phyloP scores from a whole-genome alignment of 352 stramenopile genomes.

The Phytophthora pisi region DNA sequence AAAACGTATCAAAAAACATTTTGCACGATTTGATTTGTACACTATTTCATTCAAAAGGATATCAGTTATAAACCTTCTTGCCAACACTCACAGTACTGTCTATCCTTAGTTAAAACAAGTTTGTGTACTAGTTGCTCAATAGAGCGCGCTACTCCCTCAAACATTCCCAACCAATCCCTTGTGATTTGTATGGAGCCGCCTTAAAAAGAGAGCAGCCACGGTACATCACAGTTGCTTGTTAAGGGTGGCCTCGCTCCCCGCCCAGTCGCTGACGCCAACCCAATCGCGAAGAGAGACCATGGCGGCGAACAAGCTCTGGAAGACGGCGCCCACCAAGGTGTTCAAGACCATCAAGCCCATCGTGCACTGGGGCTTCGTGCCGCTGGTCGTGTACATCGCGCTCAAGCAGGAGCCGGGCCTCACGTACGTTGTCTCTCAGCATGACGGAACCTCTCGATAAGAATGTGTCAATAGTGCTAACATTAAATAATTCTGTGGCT shows the following conservation, averaged over 20 bases:
- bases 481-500: slow-evolving; percentile 5
- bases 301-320: slow-evolving; percentile 72
- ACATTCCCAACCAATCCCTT: too few species aligned
- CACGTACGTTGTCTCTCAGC: slow-evolving; percentile 48
- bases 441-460: slow-evolving; percentile 4
- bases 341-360: slow-evolving; percentile 87
- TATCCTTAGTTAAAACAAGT: background rate
- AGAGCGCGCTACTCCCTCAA: too few species aligned
- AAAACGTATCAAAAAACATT: too few species aligned
- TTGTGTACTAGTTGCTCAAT: background rate
- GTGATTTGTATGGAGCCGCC: background rate
- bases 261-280: background rate
- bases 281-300: slow-evolving; percentile 11
- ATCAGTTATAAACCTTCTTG: too few species aligned
- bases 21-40: too few species aligned
- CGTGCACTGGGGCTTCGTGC: slow-evolving; percentile 83
- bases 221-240: background rate
- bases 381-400: slow-evolving; percentile 81
- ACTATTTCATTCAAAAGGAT: background rate
- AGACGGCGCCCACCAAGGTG: slow-evolving; percentile 73
- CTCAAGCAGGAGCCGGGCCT: slow-evolving; percentile 79
- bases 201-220: background rate
- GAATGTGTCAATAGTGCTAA: slow-evolving; percentile 8
- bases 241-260: background rate
- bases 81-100: background rate